These are phyloP conservation scores for Lipomyces sp. DNA, from an alignment of 805 yeast genomes.

Conservation along the genomic window DNA sequence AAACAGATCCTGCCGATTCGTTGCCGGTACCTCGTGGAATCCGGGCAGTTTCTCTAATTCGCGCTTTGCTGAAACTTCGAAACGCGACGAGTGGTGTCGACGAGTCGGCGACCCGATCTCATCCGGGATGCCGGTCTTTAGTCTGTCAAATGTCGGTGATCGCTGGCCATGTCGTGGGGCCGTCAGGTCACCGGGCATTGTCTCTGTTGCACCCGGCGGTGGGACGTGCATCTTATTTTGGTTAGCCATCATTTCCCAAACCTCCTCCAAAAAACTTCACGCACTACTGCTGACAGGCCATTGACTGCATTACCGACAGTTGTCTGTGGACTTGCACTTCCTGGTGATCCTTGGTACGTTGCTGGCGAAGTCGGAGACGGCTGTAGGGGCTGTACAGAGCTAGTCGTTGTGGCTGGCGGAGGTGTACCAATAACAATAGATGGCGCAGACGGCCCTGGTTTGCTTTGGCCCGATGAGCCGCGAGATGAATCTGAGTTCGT, in stretches of 20 bases:
- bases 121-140: conserved; percentile 71
- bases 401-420: neutral
- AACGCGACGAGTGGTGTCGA: conserved; percentile 89
- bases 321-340: conserved; percentile 5
- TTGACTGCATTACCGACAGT: conserved; percentile 2
- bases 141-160: conserved; percentile 57
- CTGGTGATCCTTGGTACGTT: conserved; percentile 16
- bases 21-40: conserved; percentile 86
- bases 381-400: conserved; percentile 3
- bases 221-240: conserved; percentile 32
- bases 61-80: conserved; percentile 74
- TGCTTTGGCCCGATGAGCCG: neutral
- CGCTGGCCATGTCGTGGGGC: conserved; percentile 35
- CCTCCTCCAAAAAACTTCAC: conserved; percentile 1
- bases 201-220: conserved; percentile 47
- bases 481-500: neutral
- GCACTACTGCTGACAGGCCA: conserved; percentile 23
- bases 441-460: conserved; percentile 24
- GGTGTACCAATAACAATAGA: neutral
- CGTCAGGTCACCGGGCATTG: conserved; percentile 46
- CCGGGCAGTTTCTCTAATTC: conserved; percentile 77
- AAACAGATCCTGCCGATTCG: conserved; percentile 78
- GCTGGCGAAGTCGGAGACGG: conserved; percentile 11
- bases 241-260: neutral
- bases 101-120: conserved; percentile 76